These are phyloP conservation scores for Schwanniomyces etchellsii DNA, from an alignment of 1,139 yeast genomes.

Conservation along the genomic window DNA sequence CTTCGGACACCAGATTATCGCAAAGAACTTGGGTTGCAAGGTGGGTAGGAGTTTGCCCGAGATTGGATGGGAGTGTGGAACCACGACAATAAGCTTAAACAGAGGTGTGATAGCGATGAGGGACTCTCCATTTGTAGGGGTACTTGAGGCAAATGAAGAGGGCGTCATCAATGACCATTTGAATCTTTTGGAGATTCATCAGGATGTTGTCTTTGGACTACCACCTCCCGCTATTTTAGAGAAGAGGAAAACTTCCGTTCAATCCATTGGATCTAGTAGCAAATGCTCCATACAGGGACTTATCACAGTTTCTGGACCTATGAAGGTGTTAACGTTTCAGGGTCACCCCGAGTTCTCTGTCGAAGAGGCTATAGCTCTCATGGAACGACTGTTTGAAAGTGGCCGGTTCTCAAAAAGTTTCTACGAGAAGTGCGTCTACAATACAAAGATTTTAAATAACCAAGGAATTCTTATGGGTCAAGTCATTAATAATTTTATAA, in stretches of 20 bases:
- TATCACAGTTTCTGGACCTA: conserved; percentile 35
- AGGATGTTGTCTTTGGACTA: conserved; percentile 53
- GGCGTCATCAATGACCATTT: conserved; percentile 10
- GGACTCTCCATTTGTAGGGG: conserved; percentile 24
- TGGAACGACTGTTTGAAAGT: conserved; percentile 11
- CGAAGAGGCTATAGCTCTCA: conserved; percentile 25
- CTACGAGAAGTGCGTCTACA: conserved; percentile 21
- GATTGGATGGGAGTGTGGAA: conserved; percentile 72
- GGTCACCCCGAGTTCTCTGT: conserved; percentile 83
- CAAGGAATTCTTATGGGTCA: conserved; percentile 31
- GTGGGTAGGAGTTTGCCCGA: conserved; percentile 47
- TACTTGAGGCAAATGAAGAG: conserved; percentile 10
- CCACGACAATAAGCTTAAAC: conserved; percentile 46
- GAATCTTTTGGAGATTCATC: conserved; percentile 60
- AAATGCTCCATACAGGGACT: conserved; percentile 61
- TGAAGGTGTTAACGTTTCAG: conserved; percentile 61
- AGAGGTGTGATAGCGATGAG: conserved; percentile 26
- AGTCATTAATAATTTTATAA: conserved; percentile 26
- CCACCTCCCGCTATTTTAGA: conserved; percentile 30
- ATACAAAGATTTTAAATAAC: conserved; percentile 26
- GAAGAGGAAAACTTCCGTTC: conserved; percentile 17
- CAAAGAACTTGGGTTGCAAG: conserved; percentile 56
- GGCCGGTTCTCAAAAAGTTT: conserved; percentile 14
- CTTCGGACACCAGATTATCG: conserved; percentile 82
- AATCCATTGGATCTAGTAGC: conserved; percentile 47